These are phyloP conservation scores for Lepidium aucheri DNA, from an alignment of 345 rosid species.

Conservation along the genomic window DNA sequence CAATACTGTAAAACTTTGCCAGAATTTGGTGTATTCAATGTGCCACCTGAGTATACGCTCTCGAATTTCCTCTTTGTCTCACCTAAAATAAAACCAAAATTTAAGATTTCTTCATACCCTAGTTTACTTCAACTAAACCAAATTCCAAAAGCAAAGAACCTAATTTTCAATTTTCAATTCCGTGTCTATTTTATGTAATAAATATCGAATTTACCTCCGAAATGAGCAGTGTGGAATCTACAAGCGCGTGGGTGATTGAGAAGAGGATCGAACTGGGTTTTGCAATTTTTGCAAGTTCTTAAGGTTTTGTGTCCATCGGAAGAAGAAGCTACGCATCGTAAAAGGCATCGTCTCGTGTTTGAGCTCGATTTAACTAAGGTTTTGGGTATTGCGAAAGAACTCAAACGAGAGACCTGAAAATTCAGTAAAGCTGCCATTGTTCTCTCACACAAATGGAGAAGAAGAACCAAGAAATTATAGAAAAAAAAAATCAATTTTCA, in stretches of 20 bases:
- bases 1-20: slow-evolving; percentile 70
- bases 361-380: neutral
- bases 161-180: no score
- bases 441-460: neutral
- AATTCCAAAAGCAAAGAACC: neutral
- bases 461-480: neutral
- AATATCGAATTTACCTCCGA: slow-evolving; percentile 49
- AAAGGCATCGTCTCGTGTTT: neutral
- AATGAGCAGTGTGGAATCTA: slow-evolving; percentile 86
- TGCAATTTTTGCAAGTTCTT: slow-evolving; percentile 89
- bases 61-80: slow-evolving; percentile 94
- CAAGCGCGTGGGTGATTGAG: slow-evolving; percentile 74
- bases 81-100: slow-evolving; percentile 28
- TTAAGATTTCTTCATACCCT: neutral
- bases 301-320: slow-evolving; percentile 5
- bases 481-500: neutral
- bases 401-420: neutral
- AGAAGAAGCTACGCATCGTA: slow-evolving; percentile 1
- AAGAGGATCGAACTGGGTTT: slow-evolving; percentile 78
- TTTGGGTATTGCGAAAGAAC: neutral
- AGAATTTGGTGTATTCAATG: slow-evolving; percentile 72
- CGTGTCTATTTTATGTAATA: neutral
- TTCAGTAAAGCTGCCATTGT: slow-evolving; percentile 4
- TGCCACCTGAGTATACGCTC: slow-evolving; percentile 75
- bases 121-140: neutral